Evolutionary conservation across 2,329 filamentous ascomycete species (phyloP), one percentile per base, ranked within the genome.

Genomic region (Fusarium coicis): DNA sequence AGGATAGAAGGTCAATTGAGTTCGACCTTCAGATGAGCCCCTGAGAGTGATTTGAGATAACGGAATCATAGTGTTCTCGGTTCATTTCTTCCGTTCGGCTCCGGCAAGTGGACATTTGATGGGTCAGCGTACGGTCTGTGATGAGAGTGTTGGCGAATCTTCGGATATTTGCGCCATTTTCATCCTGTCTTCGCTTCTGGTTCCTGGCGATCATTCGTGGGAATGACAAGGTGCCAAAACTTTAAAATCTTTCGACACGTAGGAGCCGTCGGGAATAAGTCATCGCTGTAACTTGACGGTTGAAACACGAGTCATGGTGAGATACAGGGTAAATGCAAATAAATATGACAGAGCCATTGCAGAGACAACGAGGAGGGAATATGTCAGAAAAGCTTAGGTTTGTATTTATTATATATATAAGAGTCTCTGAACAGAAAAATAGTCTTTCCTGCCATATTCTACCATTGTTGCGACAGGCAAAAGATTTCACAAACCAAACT

Each of bases 311-410:
- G 50, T 54, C 50, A 54, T 21, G 1, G 10, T 0, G 5, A 40
- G 34, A 28, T 54, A 14, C 19, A 54, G 50, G 34, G 34, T 54
- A 54, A n/a, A n/a, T n/a, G n/a, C n/a, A 40, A 12, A 28, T 0
- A 28, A 21, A 11, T 2, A 37, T 0, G 0, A 12, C 14, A n/a
- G 2, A 28, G 23, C 19, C 1, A 53, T 12, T 28, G 0, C 12
- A 28, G 23, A 37, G 4, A 11, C 10, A 6, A 15, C 3, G 1
- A 11, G 10, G 7, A n/a, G 1, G 3, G 8, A 6, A 18, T 3
- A 0, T 1, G 2, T 49, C 2, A 1, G 3, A 12, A 7, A 0
- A 18, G 19, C 3, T 3, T 0, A n/a, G 11, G 30, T 4, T 3
- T 30, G 30, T 30, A 9, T 30, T 11, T 30, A n/a, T n/a, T 10